These are phyloP conservation scores for Stenogyne calaminthoides DNA, from an alignment of 305 asterid species.

Conservation along the genomic window DNA sequence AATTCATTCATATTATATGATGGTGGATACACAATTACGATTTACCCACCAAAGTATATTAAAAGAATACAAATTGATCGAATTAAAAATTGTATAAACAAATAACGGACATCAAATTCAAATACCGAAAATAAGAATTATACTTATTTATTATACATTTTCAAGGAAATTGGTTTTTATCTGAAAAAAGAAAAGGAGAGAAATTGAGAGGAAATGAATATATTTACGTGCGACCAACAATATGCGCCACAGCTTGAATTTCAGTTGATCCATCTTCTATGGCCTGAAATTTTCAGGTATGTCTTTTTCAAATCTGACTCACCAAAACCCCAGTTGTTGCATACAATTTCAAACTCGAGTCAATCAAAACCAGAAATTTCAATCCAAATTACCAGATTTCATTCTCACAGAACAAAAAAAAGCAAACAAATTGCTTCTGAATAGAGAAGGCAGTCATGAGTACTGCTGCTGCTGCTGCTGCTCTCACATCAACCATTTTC, in stretches of 20 bases:
- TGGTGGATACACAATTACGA: too few relatives aligned
- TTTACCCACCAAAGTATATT: too few relatives aligned
- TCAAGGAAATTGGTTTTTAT: too few relatives aligned
- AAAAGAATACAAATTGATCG: too few relatives aligned
- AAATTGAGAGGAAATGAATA: conserved; percentile 43
- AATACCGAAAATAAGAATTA: too few relatives aligned
- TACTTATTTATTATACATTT: too few relatives aligned
- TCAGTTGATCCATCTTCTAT: conserved; percentile 38
- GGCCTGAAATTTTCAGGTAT: conserved; percentile 35
- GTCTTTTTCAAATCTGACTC: conserved; percentile 45
- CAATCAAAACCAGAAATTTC: conserved; percentile 5
- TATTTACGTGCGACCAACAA: conserved; percentile 35
- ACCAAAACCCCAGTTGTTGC: conserved; percentile 23
- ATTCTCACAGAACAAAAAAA: background rate
- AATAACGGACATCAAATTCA: too few relatives aligned
- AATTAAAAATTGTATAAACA: too few relatives aligned
- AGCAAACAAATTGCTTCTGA: background rate
- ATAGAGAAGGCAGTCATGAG: conserved; percentile 33
- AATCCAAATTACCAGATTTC: background rate
- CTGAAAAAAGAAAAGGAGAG: background rate
- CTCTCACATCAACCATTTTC: conserved; percentile 54
- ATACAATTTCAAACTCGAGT: background rate
- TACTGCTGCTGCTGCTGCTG: conserved; percentile 47
- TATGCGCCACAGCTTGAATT: conserved; percentile 32
- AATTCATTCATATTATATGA: too few relatives aligned